A percentile compares a stretch with the other conserved stretches of the same genome.
phyloP scores from a whole-genome alignment of 164 flowering plant genomes.

The Protea cynaroides region DNA sequence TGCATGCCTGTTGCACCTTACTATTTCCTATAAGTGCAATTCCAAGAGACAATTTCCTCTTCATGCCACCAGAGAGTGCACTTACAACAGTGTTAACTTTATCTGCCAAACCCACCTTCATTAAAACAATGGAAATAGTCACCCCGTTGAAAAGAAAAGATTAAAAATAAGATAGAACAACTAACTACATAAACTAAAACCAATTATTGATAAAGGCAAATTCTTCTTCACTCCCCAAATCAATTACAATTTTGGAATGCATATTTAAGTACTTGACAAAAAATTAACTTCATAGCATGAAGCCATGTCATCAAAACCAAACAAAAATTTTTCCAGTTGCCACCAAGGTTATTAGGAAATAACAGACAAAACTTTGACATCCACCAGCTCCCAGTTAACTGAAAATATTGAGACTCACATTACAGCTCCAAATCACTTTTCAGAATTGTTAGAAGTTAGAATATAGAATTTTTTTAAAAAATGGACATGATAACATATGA shows the following conservation, averaged over 20 bases:
- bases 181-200: neutral
- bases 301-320: too few species aligned
- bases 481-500: too few species aligned
- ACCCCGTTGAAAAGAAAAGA: neutral
- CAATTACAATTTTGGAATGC: neutral
- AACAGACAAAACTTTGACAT: neutral
- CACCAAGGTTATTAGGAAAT: neutral
- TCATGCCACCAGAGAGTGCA: conserved; percentile 98
- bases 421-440: too few species aligned
- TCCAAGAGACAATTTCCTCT: conserved; percentile 90
- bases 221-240: neutral
- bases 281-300: too few species aligned
- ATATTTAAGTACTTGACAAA: too few species aligned
- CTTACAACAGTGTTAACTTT: conserved; percentile 60
- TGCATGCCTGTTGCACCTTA: conserved; percentile 46
- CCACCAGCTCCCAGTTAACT: too few species aligned
- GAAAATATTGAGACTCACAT: too few species aligned
- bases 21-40: conserved; percentile 93
- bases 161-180: neutral
- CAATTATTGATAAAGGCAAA: neutral
- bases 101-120: conserved; percentile 91
- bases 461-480: too few species aligned
- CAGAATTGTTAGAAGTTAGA: too few species aligned
- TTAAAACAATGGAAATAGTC: neutral
- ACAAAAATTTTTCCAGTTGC: too few species aligned